Conservation (phyloP, 345 rosid species). For the Mallotus nudiflorus region DNA sequence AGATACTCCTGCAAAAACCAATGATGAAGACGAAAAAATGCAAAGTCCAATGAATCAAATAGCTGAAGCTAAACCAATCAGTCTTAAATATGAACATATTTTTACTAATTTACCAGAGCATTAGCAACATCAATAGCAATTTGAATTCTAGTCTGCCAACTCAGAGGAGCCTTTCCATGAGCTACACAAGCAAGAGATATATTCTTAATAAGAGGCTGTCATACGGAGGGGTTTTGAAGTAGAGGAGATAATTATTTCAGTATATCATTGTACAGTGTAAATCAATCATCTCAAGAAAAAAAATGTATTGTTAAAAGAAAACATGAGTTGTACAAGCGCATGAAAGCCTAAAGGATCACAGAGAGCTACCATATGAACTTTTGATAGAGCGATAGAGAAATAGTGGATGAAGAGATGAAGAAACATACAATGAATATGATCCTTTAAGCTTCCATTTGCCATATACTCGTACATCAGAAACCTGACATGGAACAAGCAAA, state of each 20-base stretch:
- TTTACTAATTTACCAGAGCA: slow-evolving; percentile 70
- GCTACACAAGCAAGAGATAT: slow-evolving; percentile 42
- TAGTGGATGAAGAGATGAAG: slow-evolving; percentile 13
- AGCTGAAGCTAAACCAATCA: slow-evolving; percentile 11
- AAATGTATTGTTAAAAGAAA: not conserved
- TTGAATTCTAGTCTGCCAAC: slow-evolving; percentile 85
- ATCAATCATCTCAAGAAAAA: not conserved
- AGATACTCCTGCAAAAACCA: slow-evolving; percentile 78
- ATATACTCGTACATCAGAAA: slow-evolving; percentile 87
- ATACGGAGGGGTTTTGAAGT: not conserved
- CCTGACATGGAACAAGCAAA: slow-evolving; percentile 43
- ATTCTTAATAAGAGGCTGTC: slow-evolving; percentile 11
- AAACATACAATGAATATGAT: slow-evolving; percentile 81
- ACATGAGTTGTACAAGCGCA: not conserved
- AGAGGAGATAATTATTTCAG: not conserved
- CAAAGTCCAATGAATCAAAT: not conserved
- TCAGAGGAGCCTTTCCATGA: slow-evolving; percentile 54
- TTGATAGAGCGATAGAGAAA: not conserved
- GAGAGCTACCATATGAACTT: not conserved
- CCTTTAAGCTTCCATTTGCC: slow-evolving; percentile 89
- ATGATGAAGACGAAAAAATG: slow-evolving; percentile 1
- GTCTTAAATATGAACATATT: not conserved
- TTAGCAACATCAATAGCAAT: slow-evolving; percentile 92
- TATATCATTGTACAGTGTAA: not conserved
- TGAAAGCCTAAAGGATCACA: not conserved